phyloP scores from a whole-genome alignment of 2,329 filamentous ascomycete species.

The Aschersonia sp. region DNA sequence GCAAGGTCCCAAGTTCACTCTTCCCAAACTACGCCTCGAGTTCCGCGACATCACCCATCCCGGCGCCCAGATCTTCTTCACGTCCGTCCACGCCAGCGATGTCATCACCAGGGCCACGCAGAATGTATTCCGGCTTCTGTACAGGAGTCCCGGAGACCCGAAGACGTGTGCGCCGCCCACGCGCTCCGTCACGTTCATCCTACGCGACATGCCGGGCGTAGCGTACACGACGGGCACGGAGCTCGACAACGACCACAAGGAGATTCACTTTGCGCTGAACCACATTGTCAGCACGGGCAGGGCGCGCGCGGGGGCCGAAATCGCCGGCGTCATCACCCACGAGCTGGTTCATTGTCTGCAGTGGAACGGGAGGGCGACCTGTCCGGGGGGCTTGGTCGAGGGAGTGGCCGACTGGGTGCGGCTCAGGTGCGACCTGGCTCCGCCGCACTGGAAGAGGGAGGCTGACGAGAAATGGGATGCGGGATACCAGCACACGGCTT shows the following conservation, averaged over 20 bases:
- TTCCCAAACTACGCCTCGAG: conserved; percentile 44
- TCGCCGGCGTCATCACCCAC: conserved; percentile 73
- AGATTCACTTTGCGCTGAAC: conserved; percentile 72
- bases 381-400: conserved; percentile 70
- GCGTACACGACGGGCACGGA: conserved; percentile 77
- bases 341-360: conserved; percentile 95
- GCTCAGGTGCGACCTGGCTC: conserved; percentile 53
- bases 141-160: conserved; percentile 30
- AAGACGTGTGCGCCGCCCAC: conserved; percentile 42
- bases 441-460: conserved; percentile 69
- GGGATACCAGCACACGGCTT: conserved; percentile 83
- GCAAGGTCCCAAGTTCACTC: conserved; percentile 15
- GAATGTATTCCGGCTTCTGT: conserved; percentile 59
- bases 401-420: conserved; percentile 90
- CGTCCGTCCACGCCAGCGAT: conserved; percentile 43
- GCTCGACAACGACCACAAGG: conserved; percentile 75
- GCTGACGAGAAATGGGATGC: conserved; percentile 57
- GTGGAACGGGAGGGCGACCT: conserved; percentile 47
- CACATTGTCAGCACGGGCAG: conserved; percentile 47
- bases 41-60: conserved; percentile 42
- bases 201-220: conserved; percentile 68
- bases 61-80: conserved; percentile 53
- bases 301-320: conserved; percentile 39
- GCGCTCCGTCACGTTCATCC: conserved; percentile 70
- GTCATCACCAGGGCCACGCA: conserved; percentile 49